Evolutionary conservation across 305 asterid genomes (phyloP).

Genomic region (Nicotiana rustica): DNA sequence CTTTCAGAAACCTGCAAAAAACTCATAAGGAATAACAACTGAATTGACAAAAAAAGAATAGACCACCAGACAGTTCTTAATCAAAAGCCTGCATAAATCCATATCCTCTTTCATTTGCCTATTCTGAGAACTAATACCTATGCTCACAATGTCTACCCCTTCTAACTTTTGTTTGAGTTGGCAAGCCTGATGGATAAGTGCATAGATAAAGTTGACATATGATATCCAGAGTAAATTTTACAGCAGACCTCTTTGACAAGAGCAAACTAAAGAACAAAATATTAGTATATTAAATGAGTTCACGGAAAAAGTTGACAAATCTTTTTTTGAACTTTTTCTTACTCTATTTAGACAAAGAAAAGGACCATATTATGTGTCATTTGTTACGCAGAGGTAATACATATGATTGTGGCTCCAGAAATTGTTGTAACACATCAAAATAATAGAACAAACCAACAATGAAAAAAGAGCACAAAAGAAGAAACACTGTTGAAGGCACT

Average conservation of each 20-base stretch:
- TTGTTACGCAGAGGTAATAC: not conserved
- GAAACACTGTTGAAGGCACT: not conserved
- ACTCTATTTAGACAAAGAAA: not conserved
- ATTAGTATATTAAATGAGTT: not conserved
- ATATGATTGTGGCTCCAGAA: not conserved
- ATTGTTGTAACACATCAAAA: not conserved
- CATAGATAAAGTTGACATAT: not conserved
- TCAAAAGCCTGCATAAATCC: not conserved
- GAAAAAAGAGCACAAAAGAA: not conserved
- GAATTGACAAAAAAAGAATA: not conserved
- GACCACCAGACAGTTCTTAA: not conserved
- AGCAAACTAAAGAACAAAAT: slow-evolving; percentile 13
- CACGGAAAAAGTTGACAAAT: not conserved
- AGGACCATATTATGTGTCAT: not conserved
- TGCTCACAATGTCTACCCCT: not conserved
- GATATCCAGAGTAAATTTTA: slow-evolving; percentile 14
- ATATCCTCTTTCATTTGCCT: slow-evolving; percentile 12
- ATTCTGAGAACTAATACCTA: not conserved
- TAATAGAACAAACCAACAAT: slow-evolving; percentile 6
- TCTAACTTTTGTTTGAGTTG: slow-evolving; percentile 5
- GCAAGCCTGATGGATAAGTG: not conserved
- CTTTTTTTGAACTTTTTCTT: not conserved
- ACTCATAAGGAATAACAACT: not conserved
- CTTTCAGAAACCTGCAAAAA: slow-evolving; percentile 46
- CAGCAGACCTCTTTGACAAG: not conserved